These are phyloP conservation scores for Aspergillus udagawae DNA, from an alignment of 2,329 filamentous ascomycete genomes.

Conservation along the genomic window DNA sequence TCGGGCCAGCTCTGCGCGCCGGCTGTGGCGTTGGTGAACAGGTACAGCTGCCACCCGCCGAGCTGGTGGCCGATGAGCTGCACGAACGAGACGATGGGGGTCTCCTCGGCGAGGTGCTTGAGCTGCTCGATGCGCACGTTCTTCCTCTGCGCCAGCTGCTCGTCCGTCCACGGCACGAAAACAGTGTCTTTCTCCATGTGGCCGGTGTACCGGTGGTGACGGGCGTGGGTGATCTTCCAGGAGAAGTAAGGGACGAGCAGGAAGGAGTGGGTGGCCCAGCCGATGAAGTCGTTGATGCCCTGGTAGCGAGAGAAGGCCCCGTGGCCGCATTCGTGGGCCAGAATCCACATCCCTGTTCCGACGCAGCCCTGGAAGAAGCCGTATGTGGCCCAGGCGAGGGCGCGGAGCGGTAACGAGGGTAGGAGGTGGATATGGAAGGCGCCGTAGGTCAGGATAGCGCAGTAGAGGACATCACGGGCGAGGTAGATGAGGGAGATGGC, in stretches of 20 bases:
- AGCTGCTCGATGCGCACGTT: slow-evolving; percentile 49
- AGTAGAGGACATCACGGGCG: slow-evolving; percentile 52
- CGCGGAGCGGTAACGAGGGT: slow-evolving; percentile 42
- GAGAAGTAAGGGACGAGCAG: slow-evolving; percentile 68
- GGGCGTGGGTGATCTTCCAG: slow-evolving; percentile 67
- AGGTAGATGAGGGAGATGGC: slow-evolving; percentile 54
- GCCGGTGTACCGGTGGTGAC: slow-evolving; percentile 66
- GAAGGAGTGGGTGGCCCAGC: slow-evolving; percentile 62
- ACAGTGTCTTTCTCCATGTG: slow-evolving; percentile 66
- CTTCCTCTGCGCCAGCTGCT: slow-evolving; percentile 32
- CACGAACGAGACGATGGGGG: slow-evolving; percentile 54
- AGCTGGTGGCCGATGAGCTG: slow-evolving; percentile 60
- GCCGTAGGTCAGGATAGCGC: slow-evolving; percentile 46
- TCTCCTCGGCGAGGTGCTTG: slow-evolving; percentile 54
- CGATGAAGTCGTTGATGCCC: slow-evolving; percentile 57
- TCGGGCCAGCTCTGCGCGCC: slow-evolving; percentile 46
- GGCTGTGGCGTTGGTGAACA: slow-evolving; percentile 56
- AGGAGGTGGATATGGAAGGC: slow-evolving; percentile 54
- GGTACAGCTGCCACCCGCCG: slow-evolving; percentile 61
- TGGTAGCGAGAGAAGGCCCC: slow-evolving; percentile 60
- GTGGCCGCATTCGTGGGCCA: slow-evolving; percentile 69
- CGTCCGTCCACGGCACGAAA: slow-evolving; percentile 53
- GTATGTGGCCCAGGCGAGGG: slow-evolving; percentile 55
- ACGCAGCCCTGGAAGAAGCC: slow-evolving; percentile 62
- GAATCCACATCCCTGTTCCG: slow-evolving; percentile 66